Conservation (phyloP, 2,329 filamentous ascomycete genomes). For the Pseudomassariella vexata region DNA sequence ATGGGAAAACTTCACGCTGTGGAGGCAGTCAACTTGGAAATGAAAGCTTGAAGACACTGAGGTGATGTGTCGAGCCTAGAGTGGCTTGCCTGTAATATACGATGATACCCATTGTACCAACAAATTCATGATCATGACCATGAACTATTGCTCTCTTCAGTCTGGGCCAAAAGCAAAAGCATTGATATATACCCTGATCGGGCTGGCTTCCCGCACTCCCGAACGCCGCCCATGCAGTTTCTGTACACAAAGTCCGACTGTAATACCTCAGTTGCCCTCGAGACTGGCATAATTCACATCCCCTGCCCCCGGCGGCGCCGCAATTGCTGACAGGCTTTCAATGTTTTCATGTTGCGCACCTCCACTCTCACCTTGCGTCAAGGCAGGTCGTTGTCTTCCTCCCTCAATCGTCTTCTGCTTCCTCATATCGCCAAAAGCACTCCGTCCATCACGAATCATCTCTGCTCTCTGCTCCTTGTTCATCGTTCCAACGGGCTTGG, state of each 20-base stretch:
- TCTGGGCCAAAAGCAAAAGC: no score
- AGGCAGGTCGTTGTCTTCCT: slow-evolving; percentile 18
- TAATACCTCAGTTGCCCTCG: slow-evolving; percentile 62
- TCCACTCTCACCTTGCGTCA: slow-evolving; percentile 18
- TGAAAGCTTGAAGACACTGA: no score
- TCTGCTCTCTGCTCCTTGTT: slow-evolving; percentile 77
- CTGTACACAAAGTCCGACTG: slow-evolving; percentile 11
- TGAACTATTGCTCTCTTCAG: no score
- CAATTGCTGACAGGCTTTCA: slow-evolving; percentile 43
- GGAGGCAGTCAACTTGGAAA: no score
- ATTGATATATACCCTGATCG: no score
- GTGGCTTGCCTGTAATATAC: no score
- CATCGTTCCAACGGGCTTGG: slow-evolving; percentile 87
- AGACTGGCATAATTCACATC: slow-evolving; percentile 83
- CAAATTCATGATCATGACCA: no score
- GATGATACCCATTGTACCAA: no score
- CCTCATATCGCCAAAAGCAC: slow-evolving; percentile 42
- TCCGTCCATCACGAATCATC: slow-evolving; percentile 73
- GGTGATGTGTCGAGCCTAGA: no score
- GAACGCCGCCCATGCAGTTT: slow-evolving; percentile 24
- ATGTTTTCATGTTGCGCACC: slow-evolving; percentile 20
- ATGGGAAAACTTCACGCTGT: no score
- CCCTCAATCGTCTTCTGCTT: slow-evolving; percentile 25
- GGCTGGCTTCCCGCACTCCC: no score
- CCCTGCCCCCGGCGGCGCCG: slow-evolving; percentile 71